phyloP scores from a whole-genome alignment of 192 early-diverging fungal genomes.

The Thoreauomyces humboldtii region DNA sequence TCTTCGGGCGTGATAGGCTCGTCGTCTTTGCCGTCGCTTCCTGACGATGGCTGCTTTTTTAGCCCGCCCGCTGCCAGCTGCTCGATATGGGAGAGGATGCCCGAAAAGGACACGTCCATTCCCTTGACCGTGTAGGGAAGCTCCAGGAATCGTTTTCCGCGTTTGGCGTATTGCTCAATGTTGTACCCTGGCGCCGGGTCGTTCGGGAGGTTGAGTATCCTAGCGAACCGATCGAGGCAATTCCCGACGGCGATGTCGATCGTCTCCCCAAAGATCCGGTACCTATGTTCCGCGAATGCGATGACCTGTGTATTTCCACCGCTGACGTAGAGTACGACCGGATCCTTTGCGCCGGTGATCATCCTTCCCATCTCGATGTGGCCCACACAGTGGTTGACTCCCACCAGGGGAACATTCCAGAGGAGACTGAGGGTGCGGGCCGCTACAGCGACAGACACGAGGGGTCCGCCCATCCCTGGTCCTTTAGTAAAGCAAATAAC shows the following conservation, averaged over 20 bases:
- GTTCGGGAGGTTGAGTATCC: slow-evolving; percentile 88
- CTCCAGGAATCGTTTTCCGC: slow-evolving; percentile 81
- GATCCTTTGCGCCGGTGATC: slow-evolving; percentile 91
- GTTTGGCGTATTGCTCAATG: slow-evolving; percentile 93
- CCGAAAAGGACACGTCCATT: slow-evolving; percentile 98
- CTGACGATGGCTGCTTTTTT: slow-evolving; percentile 5
- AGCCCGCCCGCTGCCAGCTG: slow-evolving; percentile 37
- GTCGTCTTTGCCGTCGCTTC: not conserved
- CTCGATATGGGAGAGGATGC: slow-evolving; percentile 91
- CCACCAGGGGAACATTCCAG: slow-evolving; percentile 90
- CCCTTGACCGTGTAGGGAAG: slow-evolving; percentile 98
- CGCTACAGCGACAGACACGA: slow-evolving; percentile 85
- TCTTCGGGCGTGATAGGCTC: slow-evolving; percentile 68
- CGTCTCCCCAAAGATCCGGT: slow-evolving; percentile 95
- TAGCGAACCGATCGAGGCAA: slow-evolving; percentile 95
- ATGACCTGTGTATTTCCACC: slow-evolving; percentile 99
- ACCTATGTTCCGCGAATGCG: slow-evolving; percentile 89
- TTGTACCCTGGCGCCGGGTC: slow-evolving; percentile 98
- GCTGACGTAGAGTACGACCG: slow-evolving; percentile 94
- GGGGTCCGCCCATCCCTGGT: slow-evolving; percentile 97
- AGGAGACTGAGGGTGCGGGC: slow-evolving; percentile 89
- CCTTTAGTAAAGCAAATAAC: slow-evolving; percentile 97
- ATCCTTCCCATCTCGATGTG: slow-evolving; percentile 99
- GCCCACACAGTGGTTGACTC: slow-evolving; percentile 97
- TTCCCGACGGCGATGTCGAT: slow-evolving; percentile 98